phyloP scores from a whole-genome alignment of 2,329 filamentous ascomycete genomes.

The Colletotrichum simmondsii region DNA sequence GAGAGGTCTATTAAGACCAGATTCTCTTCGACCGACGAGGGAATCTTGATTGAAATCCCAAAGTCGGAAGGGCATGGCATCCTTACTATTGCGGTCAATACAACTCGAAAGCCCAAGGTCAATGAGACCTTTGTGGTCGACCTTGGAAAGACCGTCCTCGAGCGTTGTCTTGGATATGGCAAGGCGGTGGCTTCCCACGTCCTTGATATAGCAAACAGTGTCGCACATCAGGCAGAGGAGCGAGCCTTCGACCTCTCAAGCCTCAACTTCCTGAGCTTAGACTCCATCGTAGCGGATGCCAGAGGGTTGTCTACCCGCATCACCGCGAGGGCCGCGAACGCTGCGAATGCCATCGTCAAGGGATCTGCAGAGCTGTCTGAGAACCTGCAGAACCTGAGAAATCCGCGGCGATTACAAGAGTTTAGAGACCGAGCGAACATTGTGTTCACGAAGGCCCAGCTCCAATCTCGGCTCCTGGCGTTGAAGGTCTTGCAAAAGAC shows the following conservation, averaged over 20 bases:
- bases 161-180: constrained; percentile 56
- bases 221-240: constrained; percentile 45
- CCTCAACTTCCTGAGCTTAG: constrained; percentile 1
- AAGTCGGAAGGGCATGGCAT: constrained; percentile 66
- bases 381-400: constrained; percentile 43
- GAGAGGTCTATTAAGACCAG: constrained; percentile 59
- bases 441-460: constrained; percentile 62
- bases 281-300: not conserved
- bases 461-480: constrained; percentile 68
- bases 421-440: constrained; percentile 55
- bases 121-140: constrained; percentile 71
- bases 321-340: not conserved
- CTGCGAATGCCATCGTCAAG: constrained; percentile 19
- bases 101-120: constrained; percentile 68
- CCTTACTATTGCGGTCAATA: constrained; percentile 67
- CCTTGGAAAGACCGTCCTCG: constrained; percentile 63
- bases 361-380: constrained; percentile 32
- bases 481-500: constrained; percentile 62
- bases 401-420: constrained; percentile 44
- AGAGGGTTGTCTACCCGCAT: constrained; percentile 23
- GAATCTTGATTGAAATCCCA: constrained; percentile 63
- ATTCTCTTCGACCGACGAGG: constrained; percentile 59
- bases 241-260: not conserved
- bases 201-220: constrained; percentile 45
- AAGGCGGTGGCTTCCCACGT: constrained; percentile 55